Evolutionary conservation across 345 rosid genomes (phyloP), one percentile per base, ranked within the genome.

Genomic region (Dipteronia sinensis): DNA sequence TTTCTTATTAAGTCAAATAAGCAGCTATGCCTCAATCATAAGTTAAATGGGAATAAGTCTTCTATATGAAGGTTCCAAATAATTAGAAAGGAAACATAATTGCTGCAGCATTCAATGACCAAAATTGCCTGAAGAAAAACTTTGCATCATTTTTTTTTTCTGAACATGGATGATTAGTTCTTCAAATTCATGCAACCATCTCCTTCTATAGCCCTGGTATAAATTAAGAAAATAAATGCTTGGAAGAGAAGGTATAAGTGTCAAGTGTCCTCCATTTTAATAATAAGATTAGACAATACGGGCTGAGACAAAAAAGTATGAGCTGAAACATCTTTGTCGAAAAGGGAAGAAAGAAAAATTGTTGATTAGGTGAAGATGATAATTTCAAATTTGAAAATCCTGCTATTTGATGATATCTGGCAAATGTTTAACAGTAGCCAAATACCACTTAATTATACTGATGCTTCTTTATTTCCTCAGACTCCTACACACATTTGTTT

Each of bases 401-500:
- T 71, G 44, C 64, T 10, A 71, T 53, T 71, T 71, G 64, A 7
- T 71, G n/a, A n/a, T n/a, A 31, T 56, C 47, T 72, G 53, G 11
- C 11, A 10, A 12, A 56, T 58, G 75, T 38, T 38, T 56, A 69
- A 13, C 1, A 51, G n/a, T 38, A 27, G n/a, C 7, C 64, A 19
- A 19, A 49, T 49, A 49, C 17, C 31, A 19, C 44, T 11, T 65
- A 31, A 75, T 22, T 69, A 22, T 69, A 62, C 69, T 81, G 62
- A 80, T 69, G 19, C 82, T 68, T 83, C 42, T 74, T 81, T 69
- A 17, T 82, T 75, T 83, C 73, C 51, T 46, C 94, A 96, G 99
- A 96, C 98, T 74, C 79, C 98, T 75, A 92, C 98, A 51, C 99
- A 96, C 44, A 92, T 94, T 76, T 96, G 97, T 85, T 88, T 96